Percentiles rank a stretch among this genome's conserved stretches.
phyloP scores from a whole-genome alignment of 164 flowering plant species.

The Platanus orientalis region DNA sequence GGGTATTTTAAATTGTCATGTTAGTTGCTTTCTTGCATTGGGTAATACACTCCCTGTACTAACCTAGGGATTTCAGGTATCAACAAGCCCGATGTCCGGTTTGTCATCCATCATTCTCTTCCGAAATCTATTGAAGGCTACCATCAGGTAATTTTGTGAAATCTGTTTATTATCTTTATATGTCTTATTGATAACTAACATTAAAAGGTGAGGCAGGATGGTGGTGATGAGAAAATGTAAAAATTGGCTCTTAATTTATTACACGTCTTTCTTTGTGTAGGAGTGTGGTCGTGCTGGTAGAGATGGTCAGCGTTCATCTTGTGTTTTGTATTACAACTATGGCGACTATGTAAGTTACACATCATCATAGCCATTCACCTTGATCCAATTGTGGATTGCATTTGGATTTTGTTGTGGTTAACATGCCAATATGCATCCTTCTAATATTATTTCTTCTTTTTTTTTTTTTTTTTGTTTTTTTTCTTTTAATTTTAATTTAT shows the following conservation, averaged over 20 bases:
- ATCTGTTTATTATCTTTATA: background rate
- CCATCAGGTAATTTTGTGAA: slow-evolving; percentile 65
- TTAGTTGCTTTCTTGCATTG: slow-evolving; percentile 10
- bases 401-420: background rate
- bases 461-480: background rate
- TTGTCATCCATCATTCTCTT: slow-evolving; percentile 96
- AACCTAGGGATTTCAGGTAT: slow-evolving; percentile 59
- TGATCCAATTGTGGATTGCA: background rate
- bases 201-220: background rate
- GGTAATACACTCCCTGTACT: slow-evolving; percentile 7
- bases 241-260: background rate
- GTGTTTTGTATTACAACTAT: slow-evolving; percentile 88
- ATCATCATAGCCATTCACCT: background rate
- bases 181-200: background rate
- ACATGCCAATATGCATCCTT: background rate
- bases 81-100: slow-evolving; percentile 96
- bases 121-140: slow-evolving; percentile 99
- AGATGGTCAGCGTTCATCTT: slow-evolving; percentile 93
- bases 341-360: slow-evolving; percentile 81
- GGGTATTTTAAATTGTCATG: slow-evolving; percentile 49
- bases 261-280: slow-evolving; percentile 30
- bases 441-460: no score
- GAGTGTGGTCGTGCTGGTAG: slow-evolving; percentile 99
- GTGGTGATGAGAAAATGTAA: background rate
- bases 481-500: background rate